Conservation (phyloP, 306 rosid genomes). For the Gastrolobium bilobum region DNA sequence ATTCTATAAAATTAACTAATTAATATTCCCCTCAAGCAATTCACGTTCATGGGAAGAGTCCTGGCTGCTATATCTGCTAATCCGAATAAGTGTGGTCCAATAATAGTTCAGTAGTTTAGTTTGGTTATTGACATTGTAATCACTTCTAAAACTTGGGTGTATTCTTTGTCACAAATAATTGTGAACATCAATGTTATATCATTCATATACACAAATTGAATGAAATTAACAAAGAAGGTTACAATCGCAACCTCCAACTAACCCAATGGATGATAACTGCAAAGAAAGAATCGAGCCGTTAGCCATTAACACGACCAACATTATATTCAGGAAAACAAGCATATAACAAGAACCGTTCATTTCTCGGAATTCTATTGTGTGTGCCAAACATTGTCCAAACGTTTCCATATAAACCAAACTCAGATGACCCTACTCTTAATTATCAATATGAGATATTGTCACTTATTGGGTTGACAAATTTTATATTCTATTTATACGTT, state of each 20-base stretch:
- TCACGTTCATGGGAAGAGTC: background rate
- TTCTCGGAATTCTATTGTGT: slow-evolving; percentile 10
- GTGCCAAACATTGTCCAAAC: background rate
- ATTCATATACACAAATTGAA: background rate
- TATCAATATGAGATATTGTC: background rate
- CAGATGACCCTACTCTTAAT: slow-evolving; percentile 15
- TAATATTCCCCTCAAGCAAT: background rate
- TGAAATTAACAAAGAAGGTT: background rate
- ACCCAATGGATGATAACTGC: background rate
- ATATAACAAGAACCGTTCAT: background rate
- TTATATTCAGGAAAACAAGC: background rate
- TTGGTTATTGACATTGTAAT: background rate
- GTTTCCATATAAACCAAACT: background rate
- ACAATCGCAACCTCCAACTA: slow-evolving; percentile 19
- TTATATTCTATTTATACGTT: background rate
- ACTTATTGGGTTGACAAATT: background rate
- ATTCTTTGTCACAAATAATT: background rate
- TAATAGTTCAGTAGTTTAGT: background rate
- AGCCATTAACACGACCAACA: background rate
- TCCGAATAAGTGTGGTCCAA: background rate
- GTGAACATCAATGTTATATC: background rate
- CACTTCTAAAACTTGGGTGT: background rate
- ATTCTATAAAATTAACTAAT: background rate
- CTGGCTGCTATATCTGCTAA: background rate
- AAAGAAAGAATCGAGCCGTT: background rate